Base-by-base conservation (phyloP, 331 rosid species). In the Stylosanthes scabra region DNA sequence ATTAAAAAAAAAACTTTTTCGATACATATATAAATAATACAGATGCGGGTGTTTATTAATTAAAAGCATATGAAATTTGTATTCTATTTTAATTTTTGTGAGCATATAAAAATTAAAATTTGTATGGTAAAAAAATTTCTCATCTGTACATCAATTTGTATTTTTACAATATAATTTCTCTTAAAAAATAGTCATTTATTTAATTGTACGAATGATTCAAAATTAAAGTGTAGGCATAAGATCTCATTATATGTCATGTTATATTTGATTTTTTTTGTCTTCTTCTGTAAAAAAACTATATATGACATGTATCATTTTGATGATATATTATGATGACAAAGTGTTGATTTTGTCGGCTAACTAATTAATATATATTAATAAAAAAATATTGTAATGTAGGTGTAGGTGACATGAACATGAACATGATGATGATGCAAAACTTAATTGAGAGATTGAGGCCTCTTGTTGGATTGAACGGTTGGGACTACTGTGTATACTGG, bases 401-500 rank as follows among this genome's bases (percentile, higher is more conserved):
- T 84, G 79, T 86, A 84, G 92, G 85, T 55, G 85, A 76, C 59
- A 84, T 65, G 87, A 83, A 76, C 65, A 13, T 47, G 51, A 46
- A 50, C 20, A 50, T 47, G n/a, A 80, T 83, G 63, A 74, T 81
- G 51, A 81, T 86, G 88, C 93, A 83, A 66, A 85, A 76, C 77
- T 71, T 84, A 68, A 69, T 76, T 57, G 92, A 90, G 71, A 91
- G 92, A 81, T 85, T 91, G 42, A 91, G 97, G 75, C 88, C 90
- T 15, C 86, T 90, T 10, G 93, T 91, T 68, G 91, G 93, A 72
- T 80, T 78, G 63, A 81, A 87, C 46, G 93, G 93, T 56, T 91
- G 97, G 97, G 92, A 95, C 71, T 88, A 85, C 14, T 90, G 96
- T 83, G 90, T 90, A 62, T 45, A 77, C 20, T 90, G 96, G 97